Evolutionary conservation across 164 flowering plant genomes (phyloP).

Genomic region (Tetrastigma voinierianum): DNA sequence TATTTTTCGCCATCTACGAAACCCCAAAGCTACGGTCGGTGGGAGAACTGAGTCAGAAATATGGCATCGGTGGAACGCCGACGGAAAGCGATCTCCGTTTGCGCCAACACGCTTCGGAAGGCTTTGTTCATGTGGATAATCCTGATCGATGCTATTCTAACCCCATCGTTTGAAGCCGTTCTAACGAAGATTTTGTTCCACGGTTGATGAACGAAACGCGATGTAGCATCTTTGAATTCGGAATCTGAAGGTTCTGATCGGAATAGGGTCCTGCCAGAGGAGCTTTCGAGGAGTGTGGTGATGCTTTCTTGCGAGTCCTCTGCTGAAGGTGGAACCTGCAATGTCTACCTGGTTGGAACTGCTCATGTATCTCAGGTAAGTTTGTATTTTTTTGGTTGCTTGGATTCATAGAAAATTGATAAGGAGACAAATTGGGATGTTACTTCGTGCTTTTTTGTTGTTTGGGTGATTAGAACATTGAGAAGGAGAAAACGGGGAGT

Average conservation of each 20-base stretch:
- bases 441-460: too few relatives aligned
- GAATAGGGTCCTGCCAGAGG: conserved; percentile 37
- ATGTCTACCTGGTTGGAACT: conserved; percentile 82
- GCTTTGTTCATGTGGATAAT: conserved; percentile 32
- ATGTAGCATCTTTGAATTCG: neutral
- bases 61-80: conserved; percentile 20
- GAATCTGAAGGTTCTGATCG: conserved; percentile 17
- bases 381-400: too few relatives aligned
- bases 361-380: conserved; percentile 86
- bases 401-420: too few relatives aligned
- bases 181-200: conserved; percentile 20
- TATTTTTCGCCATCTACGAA: neutral
- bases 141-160: conserved; percentile 8
- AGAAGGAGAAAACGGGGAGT: too few relatives aligned
- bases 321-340: conserved; percentile 75
- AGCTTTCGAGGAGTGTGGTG: conserved; percentile 52
- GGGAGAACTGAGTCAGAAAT: too few relatives aligned
- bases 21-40: neutral
- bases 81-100: neutral
- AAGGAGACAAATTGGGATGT: too few relatives aligned
- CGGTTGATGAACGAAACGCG: conserved; percentile 2
- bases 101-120: conserved; percentile 19
- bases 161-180: conserved; percentile 11
- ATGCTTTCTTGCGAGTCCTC: conserved; percentile 64
- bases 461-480: too few relatives aligned